Conservation (phyloP, 2,329 filamentous ascomycete genomes). For the Clonostachys solani region DNA sequence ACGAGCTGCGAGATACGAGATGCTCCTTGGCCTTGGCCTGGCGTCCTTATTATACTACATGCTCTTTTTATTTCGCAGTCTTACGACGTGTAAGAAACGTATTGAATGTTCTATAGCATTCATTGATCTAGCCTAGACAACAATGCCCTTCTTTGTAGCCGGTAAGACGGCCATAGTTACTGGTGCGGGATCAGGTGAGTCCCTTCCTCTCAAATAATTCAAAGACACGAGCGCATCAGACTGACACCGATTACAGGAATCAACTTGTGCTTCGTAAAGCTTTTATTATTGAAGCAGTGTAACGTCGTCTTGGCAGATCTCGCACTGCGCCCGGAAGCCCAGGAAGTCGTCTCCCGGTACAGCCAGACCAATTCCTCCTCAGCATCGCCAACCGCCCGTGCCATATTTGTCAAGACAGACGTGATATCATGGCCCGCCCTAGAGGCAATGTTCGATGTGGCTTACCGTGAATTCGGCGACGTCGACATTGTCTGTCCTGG, state of each 20-base stretch:
- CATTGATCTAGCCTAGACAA: too few relatives aligned
- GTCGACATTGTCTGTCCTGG: conserved; percentile 39
- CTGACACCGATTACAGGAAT: conserved; percentile 22
- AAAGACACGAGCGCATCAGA: not conserved
- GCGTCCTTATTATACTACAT: too few relatives aligned
- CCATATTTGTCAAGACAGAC: conserved; percentile 37
- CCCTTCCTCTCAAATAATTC: not conserved
- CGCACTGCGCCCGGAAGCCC: conserved; percentile 32
- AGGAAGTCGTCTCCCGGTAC: conserved; percentile 20
- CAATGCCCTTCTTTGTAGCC: conserved; percentile 9
- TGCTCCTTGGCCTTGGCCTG: too few relatives aligned
- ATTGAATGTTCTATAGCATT: too few relatives aligned
- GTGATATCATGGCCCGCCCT: conserved; percentile 36
- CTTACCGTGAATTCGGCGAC: conserved; percentile 26
- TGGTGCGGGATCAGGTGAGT: conserved; percentile 16
- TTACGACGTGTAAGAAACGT: too few relatives aligned
- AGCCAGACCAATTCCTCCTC: conserved; percentile 13
- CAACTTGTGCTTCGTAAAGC: conserved; percentile 34
- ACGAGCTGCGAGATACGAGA: too few relatives aligned
- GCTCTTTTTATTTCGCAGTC: too few relatives aligned
- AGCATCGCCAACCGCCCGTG: conserved; percentile 22
- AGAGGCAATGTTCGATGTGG: conserved; percentile 22
- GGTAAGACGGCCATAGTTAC: conserved; percentile 20
- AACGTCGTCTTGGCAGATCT: conserved; percentile 42
- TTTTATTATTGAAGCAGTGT: conserved; percentile 33